Evolutionary conservation across 176 grass and related monocot species (phyloP), one percentile per base, ranked within the genome.

Genomic region (Carex parvula): DNA sequence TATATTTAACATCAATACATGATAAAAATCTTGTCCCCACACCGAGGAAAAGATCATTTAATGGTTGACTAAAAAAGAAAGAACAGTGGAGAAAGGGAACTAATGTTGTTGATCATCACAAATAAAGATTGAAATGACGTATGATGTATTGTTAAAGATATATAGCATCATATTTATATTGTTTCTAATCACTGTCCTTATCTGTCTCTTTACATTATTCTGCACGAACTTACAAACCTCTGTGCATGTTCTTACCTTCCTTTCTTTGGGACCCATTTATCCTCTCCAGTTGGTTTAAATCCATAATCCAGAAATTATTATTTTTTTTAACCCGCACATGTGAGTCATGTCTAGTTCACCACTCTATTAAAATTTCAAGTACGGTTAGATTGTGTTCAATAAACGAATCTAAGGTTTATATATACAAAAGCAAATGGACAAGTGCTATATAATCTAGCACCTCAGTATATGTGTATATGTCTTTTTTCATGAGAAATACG

Each of bases 121-220:
- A 78, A 18, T 57, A 78, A 78, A 57, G 4, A 55, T 78, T 57
- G 52, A 78, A 35, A 57, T 78, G 52, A 78, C 48, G 2, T 24
- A 78, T 78, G 52, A 33, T 56, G 26, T 57, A 18, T 78, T 8
- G 24, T 33, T 56, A 78, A 17, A 78, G 21, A 78, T 55, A 71
- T 15, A 70, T 21, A 55, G 52, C 73, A 33, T 16, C 24, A 56
- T 78, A 78, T 57, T 57, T 78, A 57, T 57, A 55, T 9, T 78
- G 50, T 26, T 56, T 57, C 18, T 64, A 48, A 81, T 81, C 56
- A 81, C 41, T 44, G 33, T 64, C 58, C 79, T 81, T 46, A 44
- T 62, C 58, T 63, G n/a, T 62, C 58, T 81, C 33, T 64, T 46
- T 83, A 83, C 60, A 66, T 83, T 67, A 83, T 83, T 83, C 26